These are phyloP conservation scores for Trichoderma reesei DNA, from an alignment of 495 filamentous ascomycete species.

Conservation along the genomic window DNA sequence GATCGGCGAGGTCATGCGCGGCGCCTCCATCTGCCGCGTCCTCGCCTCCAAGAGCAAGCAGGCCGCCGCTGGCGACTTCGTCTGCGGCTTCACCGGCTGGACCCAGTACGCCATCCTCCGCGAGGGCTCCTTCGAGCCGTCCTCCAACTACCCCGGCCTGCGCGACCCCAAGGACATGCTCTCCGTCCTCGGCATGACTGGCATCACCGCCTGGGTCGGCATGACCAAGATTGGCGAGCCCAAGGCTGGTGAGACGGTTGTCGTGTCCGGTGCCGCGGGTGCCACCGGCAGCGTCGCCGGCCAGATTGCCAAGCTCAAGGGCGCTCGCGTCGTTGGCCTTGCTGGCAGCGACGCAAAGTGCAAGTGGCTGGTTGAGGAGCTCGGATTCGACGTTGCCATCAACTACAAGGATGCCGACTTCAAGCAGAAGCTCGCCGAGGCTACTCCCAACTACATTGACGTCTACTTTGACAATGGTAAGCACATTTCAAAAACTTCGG, in stretches of 20 bases:
- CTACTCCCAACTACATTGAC: slow-evolving; percentile 49
- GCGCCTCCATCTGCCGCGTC: slow-evolving; percentile 43
- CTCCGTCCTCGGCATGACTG: slow-evolving; percentile 47
- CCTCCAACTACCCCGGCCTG: slow-evolving; percentile 35
- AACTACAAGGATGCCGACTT: slow-evolving; percentile 57
- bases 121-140: slow-evolving; percentile 34
- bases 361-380: slow-evolving; percentile 44
- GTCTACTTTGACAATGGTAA: slow-evolving; percentile 58
- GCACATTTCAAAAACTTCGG: not conserved
- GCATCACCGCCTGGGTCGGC: slow-evolving; percentile 60
- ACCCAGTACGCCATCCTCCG: slow-evolving; percentile 48
- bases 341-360: slow-evolving; percentile 60
- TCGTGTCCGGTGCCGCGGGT: slow-evolving; percentile 60
- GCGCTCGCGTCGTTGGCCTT: slow-evolving; percentile 50
- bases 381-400: slow-evolving; percentile 57
- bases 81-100: slow-evolving; percentile 47
- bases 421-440: slow-evolving; percentile 40
- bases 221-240: slow-evolving; percentile 49
- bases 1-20: slow-evolving; percentile 55
- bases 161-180: slow-evolving; percentile 48
- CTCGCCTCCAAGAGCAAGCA: slow-evolving; percentile 32
- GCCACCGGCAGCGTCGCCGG: slow-evolving; percentile 60
- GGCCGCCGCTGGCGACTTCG: slow-evolving; percentile 43
- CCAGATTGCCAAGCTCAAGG: slow-evolving; percentile 58
- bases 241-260: slow-evolving; percentile 50